phyloP scores from a whole-genome alignment of 306 rosid species.

The Cercis canadensis region DNA sequence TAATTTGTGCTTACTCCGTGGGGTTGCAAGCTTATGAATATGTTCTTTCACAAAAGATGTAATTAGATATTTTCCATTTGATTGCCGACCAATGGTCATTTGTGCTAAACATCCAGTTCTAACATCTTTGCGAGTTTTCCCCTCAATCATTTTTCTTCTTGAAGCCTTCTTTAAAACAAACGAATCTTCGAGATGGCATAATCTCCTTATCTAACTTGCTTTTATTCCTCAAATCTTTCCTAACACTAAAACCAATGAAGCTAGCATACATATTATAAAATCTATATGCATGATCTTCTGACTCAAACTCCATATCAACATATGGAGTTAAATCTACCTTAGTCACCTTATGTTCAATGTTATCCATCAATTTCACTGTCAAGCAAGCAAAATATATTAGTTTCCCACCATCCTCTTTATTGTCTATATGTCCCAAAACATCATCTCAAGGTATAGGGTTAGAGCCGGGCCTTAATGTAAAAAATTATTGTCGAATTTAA shows the following conservation, averaged over 20 bases:
- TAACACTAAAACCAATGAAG: background rate
- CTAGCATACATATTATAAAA: background rate
- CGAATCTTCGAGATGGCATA: background rate
- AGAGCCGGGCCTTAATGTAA: too few relatives aligned
- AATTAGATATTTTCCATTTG: background rate
- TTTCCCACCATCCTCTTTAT: too few relatives aligned
- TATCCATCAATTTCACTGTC: too few relatives aligned
- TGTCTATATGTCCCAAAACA: too few relatives aligned
- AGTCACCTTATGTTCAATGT: background rate
- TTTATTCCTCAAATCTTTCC: background rate
- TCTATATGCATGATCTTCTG: background rate
- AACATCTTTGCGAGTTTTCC: background rate
- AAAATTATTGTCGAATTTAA: too few relatives aligned
- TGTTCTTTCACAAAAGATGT: background rate
- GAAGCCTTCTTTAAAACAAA: background rate
- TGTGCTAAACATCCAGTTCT: background rate
- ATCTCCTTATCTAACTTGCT: background rate
- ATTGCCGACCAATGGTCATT: background rate
- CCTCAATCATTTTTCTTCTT: background rate
- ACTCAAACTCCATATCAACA: background rate
- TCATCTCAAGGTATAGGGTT: too few relatives aligned
- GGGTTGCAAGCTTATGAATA: too few relatives aligned
- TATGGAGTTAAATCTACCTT: background rate
- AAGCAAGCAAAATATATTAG: too few relatives aligned
- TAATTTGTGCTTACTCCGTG: background rate